Percentiles rank a stretch among this genome's conserved stretches.
phyloP scores from a whole-genome alignment of 2,329 filamentous ascomycete genomes.

The Penicillium sumatraense region DNA sequence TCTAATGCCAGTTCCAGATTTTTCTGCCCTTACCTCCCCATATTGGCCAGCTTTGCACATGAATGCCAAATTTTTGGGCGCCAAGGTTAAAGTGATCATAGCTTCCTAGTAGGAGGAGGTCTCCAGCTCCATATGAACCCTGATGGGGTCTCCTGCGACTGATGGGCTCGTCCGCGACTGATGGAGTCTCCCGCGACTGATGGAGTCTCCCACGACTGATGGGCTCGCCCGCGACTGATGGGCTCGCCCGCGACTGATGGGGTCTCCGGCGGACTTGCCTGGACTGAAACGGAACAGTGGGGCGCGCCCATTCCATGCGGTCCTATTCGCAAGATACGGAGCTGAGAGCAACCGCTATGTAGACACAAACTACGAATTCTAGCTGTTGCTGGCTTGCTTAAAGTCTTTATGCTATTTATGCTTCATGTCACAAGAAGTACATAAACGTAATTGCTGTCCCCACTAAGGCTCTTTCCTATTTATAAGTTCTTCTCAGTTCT shows the following conservation, averaged over 20 bases:
- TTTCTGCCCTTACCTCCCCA: not conserved
- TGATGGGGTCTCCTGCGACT: no score
- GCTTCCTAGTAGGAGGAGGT: not conserved
- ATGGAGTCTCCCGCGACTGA: no score
- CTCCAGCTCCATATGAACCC: not conserved
- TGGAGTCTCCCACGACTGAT: no score
- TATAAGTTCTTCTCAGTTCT: conserved; percentile 2
- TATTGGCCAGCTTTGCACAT: not conserved
- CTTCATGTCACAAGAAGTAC: not conserved
- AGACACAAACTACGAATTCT: conserved; percentile 10
- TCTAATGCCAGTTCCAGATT: not conserved
- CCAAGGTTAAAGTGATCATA: not conserved
- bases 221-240: no score
- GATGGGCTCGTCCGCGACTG: no score
- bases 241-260: no score
- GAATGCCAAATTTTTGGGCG: not conserved
- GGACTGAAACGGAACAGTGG: no score
- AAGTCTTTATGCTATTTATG: not conserved
- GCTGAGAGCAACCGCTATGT: conserved; percentile 11
- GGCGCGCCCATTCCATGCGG: no score
- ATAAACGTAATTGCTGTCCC: not conserved
- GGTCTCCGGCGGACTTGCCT: no score
- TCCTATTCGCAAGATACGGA: conserved; percentile 5
- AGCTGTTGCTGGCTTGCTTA: conserved; percentile 6
- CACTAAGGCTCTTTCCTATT: not conserved